Conservation (phyloP, 495 filamentous ascomycete species). For the Apiosordaria backusii region DNA sequence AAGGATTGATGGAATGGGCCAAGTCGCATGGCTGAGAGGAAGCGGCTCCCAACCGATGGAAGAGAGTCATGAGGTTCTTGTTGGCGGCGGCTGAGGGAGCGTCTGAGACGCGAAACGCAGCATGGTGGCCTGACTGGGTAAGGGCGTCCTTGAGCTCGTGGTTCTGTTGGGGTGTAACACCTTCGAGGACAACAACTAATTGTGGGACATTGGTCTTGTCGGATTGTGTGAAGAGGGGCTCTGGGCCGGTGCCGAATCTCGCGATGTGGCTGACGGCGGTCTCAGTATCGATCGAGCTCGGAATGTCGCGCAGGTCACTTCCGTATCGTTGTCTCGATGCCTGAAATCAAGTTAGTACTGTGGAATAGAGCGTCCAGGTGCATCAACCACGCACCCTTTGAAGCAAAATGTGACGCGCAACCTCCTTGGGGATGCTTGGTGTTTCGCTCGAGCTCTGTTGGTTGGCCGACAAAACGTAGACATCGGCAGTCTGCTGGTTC, state of each 20-base stretch:
- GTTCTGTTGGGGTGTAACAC: constrained; percentile 34
- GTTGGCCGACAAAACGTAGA: constrained; percentile 28
- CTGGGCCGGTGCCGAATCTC: constrained; percentile 37
- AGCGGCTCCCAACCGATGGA: constrained; percentile 28
- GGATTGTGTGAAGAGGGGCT: constrained; percentile 39
- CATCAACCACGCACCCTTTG: constrained; percentile 22
- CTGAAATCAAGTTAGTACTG: constrained; percentile 37
- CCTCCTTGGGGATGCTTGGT: constrained; percentile 32
- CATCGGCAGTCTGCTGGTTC: constrained; percentile 27
- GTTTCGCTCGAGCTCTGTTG: constrained; percentile 15
- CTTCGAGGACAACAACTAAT: constrained; percentile 50
- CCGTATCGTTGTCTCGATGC: constrained; percentile 37
- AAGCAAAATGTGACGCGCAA: constrained; percentile 36
- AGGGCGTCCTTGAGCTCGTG: constrained; percentile 32
- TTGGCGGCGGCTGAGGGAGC: constrained; percentile 38
- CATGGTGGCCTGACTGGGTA: constrained; percentile 28
- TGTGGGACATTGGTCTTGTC: constrained; percentile 38
- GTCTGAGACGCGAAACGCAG: constrained; percentile 43
- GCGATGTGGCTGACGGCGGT: constrained; percentile 41
- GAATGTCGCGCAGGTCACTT: constrained; percentile 39
- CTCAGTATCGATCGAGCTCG: constrained; percentile 34
- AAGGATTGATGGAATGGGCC: constrained; percentile 40
- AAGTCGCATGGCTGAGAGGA: constrained; percentile 35
- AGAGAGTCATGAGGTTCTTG: constrained; percentile 31
- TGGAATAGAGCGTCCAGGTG: constrained; percentile 20